phyloP scores from a whole-genome alignment of 208 protist genomes.

The Leishmania amazonensis region DNA sequence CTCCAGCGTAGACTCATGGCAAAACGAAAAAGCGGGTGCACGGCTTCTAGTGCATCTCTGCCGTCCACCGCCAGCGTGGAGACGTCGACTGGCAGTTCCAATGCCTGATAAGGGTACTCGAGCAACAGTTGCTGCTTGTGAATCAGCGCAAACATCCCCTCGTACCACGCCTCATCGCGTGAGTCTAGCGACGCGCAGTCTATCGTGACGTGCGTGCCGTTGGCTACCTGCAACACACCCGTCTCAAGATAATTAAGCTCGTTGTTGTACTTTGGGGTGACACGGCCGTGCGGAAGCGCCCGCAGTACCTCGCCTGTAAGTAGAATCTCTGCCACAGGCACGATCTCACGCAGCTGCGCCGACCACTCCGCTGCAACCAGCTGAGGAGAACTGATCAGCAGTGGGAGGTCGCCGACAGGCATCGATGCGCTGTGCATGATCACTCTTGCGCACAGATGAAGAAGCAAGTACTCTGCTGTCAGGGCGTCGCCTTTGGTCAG shows the following conservation, averaged over 20 bases:
- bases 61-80: conserved; percentile 55
- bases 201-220: conserved; percentile 83
- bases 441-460: conserved; percentile 71
- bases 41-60: neutral
- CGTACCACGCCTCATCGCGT: conserved; percentile 32
- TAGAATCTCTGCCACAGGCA: conserved; percentile 60
- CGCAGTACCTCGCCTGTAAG: conserved; percentile 31
- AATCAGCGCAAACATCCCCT: conserved; percentile 57
- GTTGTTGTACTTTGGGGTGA: conserved; percentile 53
- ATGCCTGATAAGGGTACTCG: conserved; percentile 72
- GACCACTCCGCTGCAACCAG: conserved; percentile 49
- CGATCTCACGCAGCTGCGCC: conserved; percentile 36
- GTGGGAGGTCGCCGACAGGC: conserved; percentile 80
- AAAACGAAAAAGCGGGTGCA: conserved; percentile 48
- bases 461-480: conserved; percentile 67
- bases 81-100: conserved; percentile 68
- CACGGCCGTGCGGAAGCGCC: neutral
- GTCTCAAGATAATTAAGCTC: conserved; percentile 61
- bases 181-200: conserved; percentile 45
- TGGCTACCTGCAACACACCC: conserved; percentile 75
- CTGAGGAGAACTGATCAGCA: conserved; percentile 42
- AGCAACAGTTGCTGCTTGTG: conserved; percentile 70
- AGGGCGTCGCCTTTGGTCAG: conserved; percentile 66
- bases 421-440: conserved; percentile 43
- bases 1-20: conserved; percentile 37